A percentile compares a stretch with the other conserved stretches of the same genome.
Conservation (phyloP, 306 rosid genomes). For the Begonia peltatifolia region DNA sequence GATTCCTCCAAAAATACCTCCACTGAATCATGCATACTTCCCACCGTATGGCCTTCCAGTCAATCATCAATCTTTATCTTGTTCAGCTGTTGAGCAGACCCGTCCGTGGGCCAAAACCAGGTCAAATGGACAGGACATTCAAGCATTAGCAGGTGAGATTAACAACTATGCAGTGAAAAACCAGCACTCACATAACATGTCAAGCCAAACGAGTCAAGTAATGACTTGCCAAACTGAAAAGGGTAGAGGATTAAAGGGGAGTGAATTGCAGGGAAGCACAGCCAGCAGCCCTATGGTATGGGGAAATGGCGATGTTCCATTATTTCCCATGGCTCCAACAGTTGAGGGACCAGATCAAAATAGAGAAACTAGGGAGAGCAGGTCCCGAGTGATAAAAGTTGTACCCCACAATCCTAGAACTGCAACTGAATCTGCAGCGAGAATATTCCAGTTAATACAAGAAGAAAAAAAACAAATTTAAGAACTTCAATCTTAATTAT, state of each 20-base stretch:
- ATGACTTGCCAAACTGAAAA: constrained; percentile 15
- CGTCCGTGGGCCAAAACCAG: constrained; percentile 11
- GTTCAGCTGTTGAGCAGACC: constrained; percentile 29
- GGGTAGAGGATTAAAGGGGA: constrained; percentile 23
- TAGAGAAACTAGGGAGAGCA: constrained; percentile 18
- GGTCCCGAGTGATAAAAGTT: constrained; percentile 41
- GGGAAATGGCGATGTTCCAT: constrained; percentile 37
- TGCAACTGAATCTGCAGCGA: constrained; percentile 62
- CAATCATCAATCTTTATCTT: constrained; percentile 20
- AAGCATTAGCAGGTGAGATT: constrained; percentile 19
- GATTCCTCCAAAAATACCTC: not conserved
- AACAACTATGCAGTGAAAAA: constrained; percentile 18
- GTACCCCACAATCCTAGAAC: constrained; percentile 51
- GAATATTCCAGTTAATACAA: constrained; percentile 63
- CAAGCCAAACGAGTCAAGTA: constrained; percentile 26
- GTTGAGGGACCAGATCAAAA: constrained; percentile 18
- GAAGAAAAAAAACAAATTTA: constrained; percentile 55
- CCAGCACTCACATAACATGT: constrained; percentile 37
- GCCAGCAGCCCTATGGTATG: constrained; percentile 32
- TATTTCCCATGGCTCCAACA: constrained; percentile 53
- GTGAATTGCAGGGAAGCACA: constrained; percentile 36
- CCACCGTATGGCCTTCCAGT: constrained; percentile 27
- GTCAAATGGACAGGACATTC: constrained; percentile 33
- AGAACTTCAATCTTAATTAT: not conserved
- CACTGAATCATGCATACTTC: constrained; percentile 24